phyloP scores from a whole-genome alignment of 768 basidiomycete species.

The Tylopilus rubrobrunneus region DNA sequence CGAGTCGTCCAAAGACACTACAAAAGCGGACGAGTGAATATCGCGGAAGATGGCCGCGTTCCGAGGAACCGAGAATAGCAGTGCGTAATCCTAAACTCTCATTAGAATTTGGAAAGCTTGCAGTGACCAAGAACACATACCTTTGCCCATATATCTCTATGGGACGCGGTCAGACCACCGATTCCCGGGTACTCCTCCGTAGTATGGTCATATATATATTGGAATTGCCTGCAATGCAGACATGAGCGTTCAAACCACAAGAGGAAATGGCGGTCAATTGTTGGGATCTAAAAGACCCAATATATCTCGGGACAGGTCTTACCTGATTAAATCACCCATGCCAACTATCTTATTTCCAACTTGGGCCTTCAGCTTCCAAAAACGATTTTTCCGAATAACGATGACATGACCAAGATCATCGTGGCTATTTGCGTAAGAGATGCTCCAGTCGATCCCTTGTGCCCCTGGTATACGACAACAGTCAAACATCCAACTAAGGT shows the following conservation, averaged over 20 bases:
- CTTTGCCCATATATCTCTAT: constrained; percentile 88
- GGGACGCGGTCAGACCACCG: constrained; percentile 72
- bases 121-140: constrained; percentile 33
- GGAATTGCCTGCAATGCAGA: constrained; percentile 52
- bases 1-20: constrained; percentile 74
- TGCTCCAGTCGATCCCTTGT: constrained; percentile 73
- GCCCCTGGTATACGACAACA: constrained; percentile 79
- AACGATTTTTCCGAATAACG: constrained; percentile 78
- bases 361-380: constrained; percentile 75
- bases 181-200: constrained; percentile 62
- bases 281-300: neutral
- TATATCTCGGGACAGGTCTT: constrained; percentile 7
- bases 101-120: neutral
- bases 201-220: constrained; percentile 67
- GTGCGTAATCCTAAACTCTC: constrained; percentile 54
- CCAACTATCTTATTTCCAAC: constrained; percentile 55
- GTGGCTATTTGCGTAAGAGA: constrained; percentile 57
- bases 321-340: constrained; percentile 64
- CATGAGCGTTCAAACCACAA: neutral
- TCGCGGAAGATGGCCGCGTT: constrained; percentile 64
- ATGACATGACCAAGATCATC: constrained; percentile 73
- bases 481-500: constrained; percentile 84
- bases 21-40: constrained; percentile 84
- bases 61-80: constrained; percentile 51
- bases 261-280: too few species aligned